These are phyloP conservation scores for Nothophoma quercina DNA, from an alignment of 2,329 filamentous ascomycete genomes.

Conservation along the genomic window DNA sequence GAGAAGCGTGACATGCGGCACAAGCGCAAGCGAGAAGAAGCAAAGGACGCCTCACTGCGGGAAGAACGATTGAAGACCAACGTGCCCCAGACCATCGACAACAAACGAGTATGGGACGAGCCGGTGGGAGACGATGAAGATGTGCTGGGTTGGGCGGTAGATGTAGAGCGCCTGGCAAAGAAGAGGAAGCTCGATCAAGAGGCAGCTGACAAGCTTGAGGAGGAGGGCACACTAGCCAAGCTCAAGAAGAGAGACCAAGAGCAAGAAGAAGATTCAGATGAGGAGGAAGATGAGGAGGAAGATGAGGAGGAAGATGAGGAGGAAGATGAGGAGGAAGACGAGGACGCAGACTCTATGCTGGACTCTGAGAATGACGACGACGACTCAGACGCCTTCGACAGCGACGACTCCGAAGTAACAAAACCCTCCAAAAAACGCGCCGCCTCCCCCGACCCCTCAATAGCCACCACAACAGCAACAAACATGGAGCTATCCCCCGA, in stretches of 20 bases:
- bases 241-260: slow-evolving; percentile 41
- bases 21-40: slow-evolving; percentile 82
- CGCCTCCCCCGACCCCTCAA: slow-evolving; percentile 56
- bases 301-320: slow-evolving; percentile 44
- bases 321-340: slow-evolving; percentile 54
- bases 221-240: slow-evolving; percentile 44
- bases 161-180: slow-evolving; percentile 56
- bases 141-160: slow-evolving; percentile 54
- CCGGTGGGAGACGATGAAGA: slow-evolving; percentile 53
- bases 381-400: slow-evolving; percentile 48
- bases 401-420: slow-evolving; percentile 27
- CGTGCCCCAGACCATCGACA: slow-evolving; percentile 63
- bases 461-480: slow-evolving; percentile 61
- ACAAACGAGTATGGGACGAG: slow-evolving; percentile 76
- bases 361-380: slow-evolving; percentile 54
- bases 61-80: slow-evolving; percentile 78
- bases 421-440: slow-evolving; percentile 56
- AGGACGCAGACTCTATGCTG: slow-evolving; percentile 55
- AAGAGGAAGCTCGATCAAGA: slow-evolving; percentile 53
- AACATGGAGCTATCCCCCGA: slow-evolving; percentile 68
- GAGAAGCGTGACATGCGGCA: slow-evolving; percentile 79
- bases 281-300: slow-evolving; percentile 27
- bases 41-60: slow-evolving; percentile 78
- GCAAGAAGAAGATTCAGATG: slow-evolving; percentile 14
- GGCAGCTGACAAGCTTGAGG: slow-evolving; percentile 31